phyloP scores from a whole-genome alignment of 495 filamentous ascomycete species.

The Penicillium waksmanii region DNA sequence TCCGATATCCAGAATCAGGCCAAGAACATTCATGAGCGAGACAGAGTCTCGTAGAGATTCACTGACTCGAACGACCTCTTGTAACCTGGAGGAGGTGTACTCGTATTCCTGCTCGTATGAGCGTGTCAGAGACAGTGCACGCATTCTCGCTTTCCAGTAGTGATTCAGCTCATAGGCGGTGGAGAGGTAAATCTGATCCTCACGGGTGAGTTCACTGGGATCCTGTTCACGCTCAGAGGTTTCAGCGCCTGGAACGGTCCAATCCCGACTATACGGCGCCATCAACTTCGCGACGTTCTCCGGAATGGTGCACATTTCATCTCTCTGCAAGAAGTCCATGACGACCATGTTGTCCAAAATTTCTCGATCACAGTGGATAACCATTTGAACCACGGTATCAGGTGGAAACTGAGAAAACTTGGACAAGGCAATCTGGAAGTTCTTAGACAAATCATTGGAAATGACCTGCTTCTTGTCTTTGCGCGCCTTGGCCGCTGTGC shows the following conservation, averaged over 20 bases:
- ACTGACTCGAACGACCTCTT: slow-evolving; percentile 79
- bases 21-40: slow-evolving; percentile 91
- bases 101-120: slow-evolving; percentile 90
- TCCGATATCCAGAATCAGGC: slow-evolving; percentile 94
- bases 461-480: slow-evolving; percentile 98
- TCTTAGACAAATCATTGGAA: slow-evolving; percentile 85
- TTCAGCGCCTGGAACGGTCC: slow-evolving; percentile 86
- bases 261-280: slow-evolving; percentile 94
- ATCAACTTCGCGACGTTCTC: slow-evolving; percentile 90
- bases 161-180: slow-evolving; percentile 95
- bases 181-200: slow-evolving; percentile 92
- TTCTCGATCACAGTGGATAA: slow-evolving; percentile 92
- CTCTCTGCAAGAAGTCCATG: slow-evolving; percentile 94
- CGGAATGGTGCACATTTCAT: slow-evolving; percentile 87
- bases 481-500: slow-evolving; percentile 66
- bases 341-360: slow-evolving; percentile 92
- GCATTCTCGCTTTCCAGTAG: slow-evolving; percentile 98
- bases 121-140: slow-evolving; percentile 83
- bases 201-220: slow-evolving; percentile 83
- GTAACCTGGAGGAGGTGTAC: slow-evolving; percentile 79
- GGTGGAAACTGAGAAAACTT: slow-evolving; percentile 82
- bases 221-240: slow-evolving; percentile 83
- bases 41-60: slow-evolving; percentile 90
- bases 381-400: slow-evolving; percentile 86
- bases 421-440: slow-evolving; percentile 88